These are phyloP conservation scores for Phytophthora uliginosa DNA, from an alignment of 352 stramenopile species.

Conservation along the genomic window DNA sequence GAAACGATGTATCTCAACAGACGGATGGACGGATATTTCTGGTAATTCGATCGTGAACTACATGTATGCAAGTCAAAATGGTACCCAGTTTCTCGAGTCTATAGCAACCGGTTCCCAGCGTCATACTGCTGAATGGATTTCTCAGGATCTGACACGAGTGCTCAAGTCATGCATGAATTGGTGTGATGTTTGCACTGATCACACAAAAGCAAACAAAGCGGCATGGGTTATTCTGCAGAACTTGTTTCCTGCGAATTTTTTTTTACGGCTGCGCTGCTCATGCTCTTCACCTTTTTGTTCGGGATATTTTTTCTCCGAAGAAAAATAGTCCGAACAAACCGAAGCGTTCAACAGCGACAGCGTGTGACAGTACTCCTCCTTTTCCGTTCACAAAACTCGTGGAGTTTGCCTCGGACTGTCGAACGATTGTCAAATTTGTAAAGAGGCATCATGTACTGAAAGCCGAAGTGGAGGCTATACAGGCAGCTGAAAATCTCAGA, in stretches of 20 bases:
- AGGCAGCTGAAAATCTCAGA: not conserved
- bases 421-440: not conserved
- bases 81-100: not conserved
- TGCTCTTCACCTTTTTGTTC: not conserved
- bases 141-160: not conserved
- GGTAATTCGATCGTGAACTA: not conserved
- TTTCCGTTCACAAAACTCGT: not conserved
- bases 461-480: not conserved
- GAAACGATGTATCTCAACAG: not conserved
- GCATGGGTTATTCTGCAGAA: not conserved
- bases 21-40: not conserved
- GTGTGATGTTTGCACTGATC: not conserved
- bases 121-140: not conserved
- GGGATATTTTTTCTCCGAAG: not conserved
- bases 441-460: not conserved
- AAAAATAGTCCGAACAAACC: not conserved
- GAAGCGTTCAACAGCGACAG: not conserved
- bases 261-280: not conserved
- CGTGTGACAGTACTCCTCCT: not conserved
- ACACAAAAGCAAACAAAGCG: not conserved
- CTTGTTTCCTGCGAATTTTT: not conserved
- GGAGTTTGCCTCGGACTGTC: not conserved
- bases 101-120: not conserved
- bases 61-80: not conserved
- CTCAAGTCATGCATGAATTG: not conserved